Evolutionary conservation across 768 basidiomycete genomes (phyloP).

Genomic region (Naematelia aurantialba): DNA sequence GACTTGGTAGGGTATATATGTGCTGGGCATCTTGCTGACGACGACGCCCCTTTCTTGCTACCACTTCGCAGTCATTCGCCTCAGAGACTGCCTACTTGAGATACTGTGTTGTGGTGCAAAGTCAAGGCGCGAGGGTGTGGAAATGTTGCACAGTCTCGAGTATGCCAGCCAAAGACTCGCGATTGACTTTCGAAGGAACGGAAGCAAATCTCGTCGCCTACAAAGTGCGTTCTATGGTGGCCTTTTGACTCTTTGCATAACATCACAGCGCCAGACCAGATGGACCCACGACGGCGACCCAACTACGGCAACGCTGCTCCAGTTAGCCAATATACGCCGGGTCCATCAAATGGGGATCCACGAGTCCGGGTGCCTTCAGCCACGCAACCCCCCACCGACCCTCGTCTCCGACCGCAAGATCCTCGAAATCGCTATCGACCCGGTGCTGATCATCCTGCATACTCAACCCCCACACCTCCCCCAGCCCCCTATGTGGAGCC

Average conservation of each 20-base stretch:
- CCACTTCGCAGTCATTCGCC: neutral
- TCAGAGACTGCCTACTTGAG: no score
- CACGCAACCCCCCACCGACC: constrained; percentile 12
- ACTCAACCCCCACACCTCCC: constrained; percentile 18
- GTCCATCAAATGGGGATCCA: constrained; percentile 3
- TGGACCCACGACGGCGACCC: constrained; percentile 31
- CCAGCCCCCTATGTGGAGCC: constrained; percentile 6
- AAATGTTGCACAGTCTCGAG: neutral
- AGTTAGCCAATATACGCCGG: constrained; percentile 1
- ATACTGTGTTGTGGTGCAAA: neutral
- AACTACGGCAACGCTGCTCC: constrained; percentile 16
- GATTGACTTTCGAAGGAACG: neutral
- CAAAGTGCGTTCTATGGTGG: no score
- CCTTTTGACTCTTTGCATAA: constrained; percentile 2
- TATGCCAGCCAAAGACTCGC: neutral
- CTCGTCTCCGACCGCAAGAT: constrained; percentile 33
- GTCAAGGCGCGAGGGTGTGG: neutral
- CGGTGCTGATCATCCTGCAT: neutral
- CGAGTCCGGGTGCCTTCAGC: constrained; percentile 6
- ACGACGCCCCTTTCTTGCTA: constrained; percentile 1
- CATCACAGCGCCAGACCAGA: constrained; percentile 3
- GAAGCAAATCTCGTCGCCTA: neutral
- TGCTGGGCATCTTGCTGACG: constrained; percentile 20
- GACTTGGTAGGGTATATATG: constrained; percentile 37
- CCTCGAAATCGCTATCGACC: constrained; percentile 20